Conservation (phyloP, 441 rosid genomes). For the Raphanus hybrid region DNA sequence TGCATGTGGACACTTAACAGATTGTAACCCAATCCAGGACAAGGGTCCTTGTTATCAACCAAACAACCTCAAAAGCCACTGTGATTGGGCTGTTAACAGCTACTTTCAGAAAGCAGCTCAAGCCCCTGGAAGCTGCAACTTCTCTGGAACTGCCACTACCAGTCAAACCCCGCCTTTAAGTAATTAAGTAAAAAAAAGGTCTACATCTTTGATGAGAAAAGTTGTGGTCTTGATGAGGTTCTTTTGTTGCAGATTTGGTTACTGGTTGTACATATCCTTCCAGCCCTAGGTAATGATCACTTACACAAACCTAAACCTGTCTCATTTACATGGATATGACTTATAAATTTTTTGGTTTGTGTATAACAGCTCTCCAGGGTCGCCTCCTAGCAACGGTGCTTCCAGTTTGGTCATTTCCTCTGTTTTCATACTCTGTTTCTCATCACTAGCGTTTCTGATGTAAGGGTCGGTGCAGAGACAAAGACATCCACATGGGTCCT, state of each 20-base stretch:
- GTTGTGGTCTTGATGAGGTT: constrained; percentile 20
- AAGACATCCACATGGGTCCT: constrained; percentile 26
- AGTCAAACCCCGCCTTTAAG: constrained; percentile 61
- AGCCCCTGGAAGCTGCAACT: constrained; percentile 70
- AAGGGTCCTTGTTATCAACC: constrained; percentile 77
- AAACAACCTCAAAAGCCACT: constrained; percentile 84
- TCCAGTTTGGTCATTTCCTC: constrained; percentile 38
- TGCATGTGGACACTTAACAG: constrained; percentile 96
- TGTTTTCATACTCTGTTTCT: constrained; percentile 42
- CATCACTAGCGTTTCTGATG: constrained; percentile 41
- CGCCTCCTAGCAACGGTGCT: constrained; percentile 49
- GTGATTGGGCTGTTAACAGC: constrained; percentile 93
- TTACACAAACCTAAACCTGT: constrained; percentile 15
- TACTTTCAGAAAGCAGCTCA: constrained; percentile 80
- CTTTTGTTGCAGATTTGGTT: constrained; percentile 51
- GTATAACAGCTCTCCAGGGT: constrained; percentile 47
- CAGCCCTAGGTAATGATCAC: constrained; percentile 60
- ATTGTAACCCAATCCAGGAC: constrained; percentile 59
- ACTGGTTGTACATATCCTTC: constrained; percentile 65
- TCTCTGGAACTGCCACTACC: constrained; percentile 61
- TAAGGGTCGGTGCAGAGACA: constrained; percentile 40
- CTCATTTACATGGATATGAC: constrained; percentile 21
- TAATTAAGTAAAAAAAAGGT: constrained; percentile 40
- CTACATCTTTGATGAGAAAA: background rate
- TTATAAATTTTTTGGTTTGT: background rate